phyloP scores from a whole-genome alignment of 1,284 basidiomycete genomes.

The Ganoderma sinense region DNA sequence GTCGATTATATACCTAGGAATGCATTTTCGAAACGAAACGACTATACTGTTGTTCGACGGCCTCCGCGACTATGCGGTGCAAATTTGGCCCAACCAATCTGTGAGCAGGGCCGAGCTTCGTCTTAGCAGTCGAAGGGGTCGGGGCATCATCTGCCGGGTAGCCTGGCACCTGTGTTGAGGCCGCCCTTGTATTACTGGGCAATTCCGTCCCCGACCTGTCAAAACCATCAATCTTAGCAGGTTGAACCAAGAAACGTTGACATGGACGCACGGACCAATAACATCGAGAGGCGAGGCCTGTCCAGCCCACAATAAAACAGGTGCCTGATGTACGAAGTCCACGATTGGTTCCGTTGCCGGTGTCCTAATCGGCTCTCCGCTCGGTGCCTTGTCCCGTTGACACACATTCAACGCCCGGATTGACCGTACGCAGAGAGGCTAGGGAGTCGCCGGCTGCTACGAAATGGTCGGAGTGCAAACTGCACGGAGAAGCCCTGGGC shows the following conservation, averaged over 20 bases:
- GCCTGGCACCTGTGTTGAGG: not conserved
- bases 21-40: not conserved
- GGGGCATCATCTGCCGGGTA: not conserved
- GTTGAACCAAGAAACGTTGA: not conserved
- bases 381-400: not conserved
- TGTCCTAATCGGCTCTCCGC: not conserved
- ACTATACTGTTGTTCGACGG: not conserved
- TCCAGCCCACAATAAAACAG: no score
- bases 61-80: not conserved
- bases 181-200: not conserved
- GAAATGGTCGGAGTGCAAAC: not conserved
- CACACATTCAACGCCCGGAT: not conserved
- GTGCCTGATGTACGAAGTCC: no score
- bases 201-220: not conserved
- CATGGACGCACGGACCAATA: no score
- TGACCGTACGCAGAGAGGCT: no score
- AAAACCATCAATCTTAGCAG: not conserved
- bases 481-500: not conserved
- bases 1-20: not conserved
- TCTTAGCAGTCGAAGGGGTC: not conserved
- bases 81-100: not conserved
- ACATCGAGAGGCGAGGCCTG: no score
- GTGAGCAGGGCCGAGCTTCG: not conserved
- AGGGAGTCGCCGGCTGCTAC: not conserved
- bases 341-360: no score